Percentiles rank a stretch among this genome's conserved stretches.
Conservation (phyloP, 2,329 filamentous ascomycete genomes). For the Triangularia setosa region DNA sequence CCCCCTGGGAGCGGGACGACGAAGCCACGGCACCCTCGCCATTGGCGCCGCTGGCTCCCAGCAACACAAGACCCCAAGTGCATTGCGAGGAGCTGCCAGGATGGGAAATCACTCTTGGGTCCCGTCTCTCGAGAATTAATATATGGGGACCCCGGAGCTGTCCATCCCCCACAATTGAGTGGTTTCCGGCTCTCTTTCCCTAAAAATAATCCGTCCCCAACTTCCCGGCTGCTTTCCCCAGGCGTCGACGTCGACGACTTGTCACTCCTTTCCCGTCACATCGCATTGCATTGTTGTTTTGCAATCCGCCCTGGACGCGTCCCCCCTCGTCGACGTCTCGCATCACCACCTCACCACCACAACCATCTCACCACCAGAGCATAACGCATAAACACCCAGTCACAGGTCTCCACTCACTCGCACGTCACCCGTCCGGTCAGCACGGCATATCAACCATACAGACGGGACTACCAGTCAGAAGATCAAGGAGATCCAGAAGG, state of each 20-base stretch:
- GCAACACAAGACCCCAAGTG: slow-evolving; percentile 1
- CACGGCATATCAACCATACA: not conserved
- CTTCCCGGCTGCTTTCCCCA: slow-evolving; percentile 1
- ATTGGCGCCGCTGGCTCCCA: slow-evolving; percentile 12
- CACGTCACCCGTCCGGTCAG: not conserved
- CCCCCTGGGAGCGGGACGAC: slow-evolving; percentile 13
- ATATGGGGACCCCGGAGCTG: slow-evolving; percentile 18
- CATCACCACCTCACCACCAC: not conserved
- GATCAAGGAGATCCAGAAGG: slow-evolving; percentile 10
- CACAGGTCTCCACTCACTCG: not conserved
- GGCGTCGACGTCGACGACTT: slow-evolving; percentile 7
- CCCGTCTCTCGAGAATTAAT: slow-evolving; percentile 11
- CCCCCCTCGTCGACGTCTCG: slow-evolving; percentile 5
- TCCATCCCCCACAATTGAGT: slow-evolving; percentile 18
- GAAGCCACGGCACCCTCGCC: slow-evolving; percentile 16
- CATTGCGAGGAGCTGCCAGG: not conserved
- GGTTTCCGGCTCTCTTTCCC: slow-evolving; percentile 12
- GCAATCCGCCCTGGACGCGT: not conserved
- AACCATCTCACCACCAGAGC: not conserved
- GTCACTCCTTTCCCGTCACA: slow-evolving; percentile 5
- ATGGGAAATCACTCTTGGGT: slow-evolving; percentile 20
- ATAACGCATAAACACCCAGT: not conserved
- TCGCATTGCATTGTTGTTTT: slow-evolving; percentile 5
- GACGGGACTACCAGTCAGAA: not conserved
- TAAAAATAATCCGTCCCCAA: slow-evolving; percentile 7